Evolutionary conservation across 2,329 filamentous ascomycete genomes (phyloP), one percentile per base, ranked within the genome.

Genomic region (Cryphonectria nitschkei): DNA sequence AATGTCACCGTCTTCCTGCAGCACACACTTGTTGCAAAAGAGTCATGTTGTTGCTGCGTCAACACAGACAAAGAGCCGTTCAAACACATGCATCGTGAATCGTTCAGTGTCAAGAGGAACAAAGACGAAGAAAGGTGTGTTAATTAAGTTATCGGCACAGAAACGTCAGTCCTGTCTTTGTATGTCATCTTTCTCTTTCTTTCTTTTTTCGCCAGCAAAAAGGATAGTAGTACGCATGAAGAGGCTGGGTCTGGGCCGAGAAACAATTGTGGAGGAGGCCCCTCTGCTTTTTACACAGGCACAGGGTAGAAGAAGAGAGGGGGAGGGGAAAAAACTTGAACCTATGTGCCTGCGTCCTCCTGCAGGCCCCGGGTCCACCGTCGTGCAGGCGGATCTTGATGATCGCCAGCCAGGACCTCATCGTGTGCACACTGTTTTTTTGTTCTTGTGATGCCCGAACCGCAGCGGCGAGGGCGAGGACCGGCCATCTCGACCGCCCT

Each of bases 401-500:
- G 54, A 32, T 29, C 54, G 26, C 29, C 26, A 13, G 29, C 26
- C 26, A 22, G 54, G 54, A 32, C 54, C 54, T 58, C 26, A 16
- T 58, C 54, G 26, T 34, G 26, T 34, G 19, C 34, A n/a, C 19
- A 32, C 54, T 58, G 26, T 3, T 56, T 32, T 32, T 9, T 19
- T 32, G 52, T 58, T 1, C 54, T 58, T n/a, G 46, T 50, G 54
- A 58, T 58, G 8, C 34, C 54, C 54, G 26, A 32, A 16, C 13
- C n/a, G 52, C 22, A 50, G 46, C 22, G 46, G 54, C 5, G 19
- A 61, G 19, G 34, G 58, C 58, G 67, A 67, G 63, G 43, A 69
- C 70, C 58, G 67, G 70, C 63, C 70, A 26, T 29, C 39, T 69
- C 46, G 37, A 54, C 61, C 52, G 37, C 69, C 54, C 46, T 50